Evolutionary conservation across 75 land plant species (phyloP).

Genomic region (Ceratopteris richardii): DNA sequence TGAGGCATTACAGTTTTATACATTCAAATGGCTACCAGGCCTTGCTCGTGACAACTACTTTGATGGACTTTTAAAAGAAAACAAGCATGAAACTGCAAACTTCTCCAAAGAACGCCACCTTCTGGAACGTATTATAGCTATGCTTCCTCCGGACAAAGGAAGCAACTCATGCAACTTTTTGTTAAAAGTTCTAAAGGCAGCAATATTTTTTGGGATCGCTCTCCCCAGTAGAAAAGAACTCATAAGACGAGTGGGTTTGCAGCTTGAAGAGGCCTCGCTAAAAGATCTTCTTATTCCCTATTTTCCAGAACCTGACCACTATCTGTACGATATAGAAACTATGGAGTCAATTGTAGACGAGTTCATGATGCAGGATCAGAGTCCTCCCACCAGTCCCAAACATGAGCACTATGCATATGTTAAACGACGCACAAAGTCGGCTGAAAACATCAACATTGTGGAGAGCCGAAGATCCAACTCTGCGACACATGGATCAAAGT

Average conservation of each 20-base stretch:
- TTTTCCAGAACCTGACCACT: constrained; percentile 16
- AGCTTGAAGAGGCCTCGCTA: constrained; percentile 62
- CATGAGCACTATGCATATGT: constrained; percentile 14
- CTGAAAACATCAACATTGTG: constrained; percentile 24
- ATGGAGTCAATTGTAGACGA: constrained; percentile 54
- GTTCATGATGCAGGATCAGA: constrained; percentile 44
- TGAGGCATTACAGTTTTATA: constrained; percentile 56
- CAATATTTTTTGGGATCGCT: constrained; percentile 30
- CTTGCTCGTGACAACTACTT: constrained; percentile 8
- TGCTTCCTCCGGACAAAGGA: constrained; percentile 60
- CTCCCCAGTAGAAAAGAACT: constrained; percentile 33
- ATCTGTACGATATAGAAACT: constrained; percentile 48
- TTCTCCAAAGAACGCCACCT: constrained; percentile 22
- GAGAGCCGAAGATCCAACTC: constrained; percentile 39
- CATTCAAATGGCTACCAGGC: constrained; percentile 50
- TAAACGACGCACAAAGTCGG: constrained; percentile 34
- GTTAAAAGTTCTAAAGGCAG: constrained; percentile 54
- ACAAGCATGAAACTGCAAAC: neutral
- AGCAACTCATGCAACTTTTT: constrained; percentile 56
- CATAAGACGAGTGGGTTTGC: constrained; percentile 49
- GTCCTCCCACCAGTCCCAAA: constrained; percentile 23
- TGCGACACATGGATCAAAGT: constrained; percentile 2
- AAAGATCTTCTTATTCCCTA: constrained; percentile 53
- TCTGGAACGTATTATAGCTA: constrained; percentile 53
- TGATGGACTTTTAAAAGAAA: neutral